phyloP scores from a whole-genome alignment of 192 early-diverging fungal species.

The Entophlyctis luteolus region DNA sequence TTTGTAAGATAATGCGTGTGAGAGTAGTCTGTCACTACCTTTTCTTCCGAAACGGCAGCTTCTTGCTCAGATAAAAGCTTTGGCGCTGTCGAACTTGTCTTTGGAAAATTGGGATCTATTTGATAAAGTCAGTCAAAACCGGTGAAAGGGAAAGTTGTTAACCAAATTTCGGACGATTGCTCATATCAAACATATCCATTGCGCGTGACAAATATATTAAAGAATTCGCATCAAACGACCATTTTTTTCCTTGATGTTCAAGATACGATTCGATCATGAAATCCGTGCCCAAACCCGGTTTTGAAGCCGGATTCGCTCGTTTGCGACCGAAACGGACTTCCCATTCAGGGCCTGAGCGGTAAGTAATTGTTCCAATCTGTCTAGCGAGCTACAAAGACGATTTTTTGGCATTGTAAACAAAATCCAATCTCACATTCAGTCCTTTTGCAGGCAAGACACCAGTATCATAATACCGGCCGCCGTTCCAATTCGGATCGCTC shows the following conservation, averaged over 20 bases:
- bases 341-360: conserved; percentile 97
- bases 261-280: conserved; percentile 94
- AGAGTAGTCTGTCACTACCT: background rate
- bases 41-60: background rate
- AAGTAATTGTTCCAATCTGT: conserved; percentile 32
- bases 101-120: too few species aligned
- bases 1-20: conserved; percentile 44
- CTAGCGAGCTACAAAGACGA: conserved; percentile 11
- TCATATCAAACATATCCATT: conserved; percentile 98
- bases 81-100: background rate
- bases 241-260: conserved; percentile 1
- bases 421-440: conserved; percentile 75
- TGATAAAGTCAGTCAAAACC: background rate
- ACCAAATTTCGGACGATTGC: background rate
- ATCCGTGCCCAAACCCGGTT: conserved; percentile 31
- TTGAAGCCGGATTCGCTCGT: conserved; percentile 71
- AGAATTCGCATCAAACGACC: conserved; percentile 10
- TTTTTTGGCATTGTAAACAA: too few species aligned
- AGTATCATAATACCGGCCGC: conserved; percentile 88
- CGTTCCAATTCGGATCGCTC: conserved; percentile 93
- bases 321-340: conserved; percentile 89
- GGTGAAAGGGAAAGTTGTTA: background rate
- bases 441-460: conserved; percentile 83
- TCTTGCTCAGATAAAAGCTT: background rate
- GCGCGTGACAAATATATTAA: conserved; percentile 87